Evolutionary conservation across 768 basidiomycete genomes (phyloP), one percentile per base, ranked within the genome.

Genomic region (Amanita exitialis): DNA sequence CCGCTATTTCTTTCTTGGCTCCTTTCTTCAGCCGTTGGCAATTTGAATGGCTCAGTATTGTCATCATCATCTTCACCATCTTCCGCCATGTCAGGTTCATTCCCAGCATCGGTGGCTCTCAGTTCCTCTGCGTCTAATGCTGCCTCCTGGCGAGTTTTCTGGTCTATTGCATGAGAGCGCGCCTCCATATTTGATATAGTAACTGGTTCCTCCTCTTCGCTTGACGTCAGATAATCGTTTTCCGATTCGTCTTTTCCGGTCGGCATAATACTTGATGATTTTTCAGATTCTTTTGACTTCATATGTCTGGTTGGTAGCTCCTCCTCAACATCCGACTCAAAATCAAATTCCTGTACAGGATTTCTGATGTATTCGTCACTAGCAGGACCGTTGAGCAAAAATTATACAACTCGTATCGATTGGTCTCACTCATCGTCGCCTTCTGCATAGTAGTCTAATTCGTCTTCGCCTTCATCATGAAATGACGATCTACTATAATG

Each of bases 131-230:
- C 63, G 58, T 86, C 86, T 23, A 87, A 68, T 60, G 79, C 78
- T 2, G 83, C 87, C 51, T 90, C 86, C 9, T 69, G 79, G 21
- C 73, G 75, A 5, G 80, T 81, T 56, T 75, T 69, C 18, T 74
- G 81, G 57, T 92, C 90, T 45, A 91, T 66, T 47, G 86, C 86
- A 49, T 79, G 79, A 41, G 90, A 91, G 23, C 81, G 82, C 34
- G 80, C 78, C 56, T 86, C 90, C 76, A 92, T 89, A 59, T 90
- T 92, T 21, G 76, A 77, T 67, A 81, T 80, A 6, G 89, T 92
- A 30, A 83, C 66, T 47, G 71, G 83, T 10, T 56, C 71, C 39
- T 75, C 76, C 6, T 72, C 74, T 42, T 32, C 39, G n/a, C 74
- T 75, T 10, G 70, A 71, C 6, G 67, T 74, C 37, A 71, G 68